Evolutionary conservation across 2,329 filamentous ascomycete genomes (phyloP).

Genomic region (Pyricularia pennisetigena): DNA sequence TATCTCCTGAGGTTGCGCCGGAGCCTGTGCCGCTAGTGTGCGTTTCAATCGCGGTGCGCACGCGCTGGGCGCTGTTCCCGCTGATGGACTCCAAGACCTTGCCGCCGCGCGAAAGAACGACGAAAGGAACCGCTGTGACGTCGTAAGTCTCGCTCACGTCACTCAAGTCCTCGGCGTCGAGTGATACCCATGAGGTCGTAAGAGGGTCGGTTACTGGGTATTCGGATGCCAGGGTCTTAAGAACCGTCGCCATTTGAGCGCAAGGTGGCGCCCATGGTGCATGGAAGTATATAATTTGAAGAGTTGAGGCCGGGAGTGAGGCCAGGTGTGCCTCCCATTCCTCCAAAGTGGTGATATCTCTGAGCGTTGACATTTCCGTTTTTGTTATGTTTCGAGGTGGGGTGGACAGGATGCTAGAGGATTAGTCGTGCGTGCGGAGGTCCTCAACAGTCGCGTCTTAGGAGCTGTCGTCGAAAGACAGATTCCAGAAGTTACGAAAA

Average conservation of each 20-base stretch:
- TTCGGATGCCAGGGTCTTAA: constrained; percentile 75
- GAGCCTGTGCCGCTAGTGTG: constrained; percentile 38
- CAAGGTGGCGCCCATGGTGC: constrained; percentile 95
- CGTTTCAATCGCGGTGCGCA: constrained; percentile 76
- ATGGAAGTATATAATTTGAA: constrained; percentile 88
- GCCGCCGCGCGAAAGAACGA: constrained; percentile 70
- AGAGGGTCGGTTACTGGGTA: constrained; percentile 62
- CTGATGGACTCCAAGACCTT: constrained; percentile 76
- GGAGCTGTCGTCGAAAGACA: neutral
- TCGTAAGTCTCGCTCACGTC: constrained; percentile 90
- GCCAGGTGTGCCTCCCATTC: constrained; percentile 63
- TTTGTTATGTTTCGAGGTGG: neutral
- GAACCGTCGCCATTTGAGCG: constrained; percentile 83
- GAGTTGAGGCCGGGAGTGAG: constrained; percentile 56
- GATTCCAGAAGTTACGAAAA: neutral
- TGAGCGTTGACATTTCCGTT: constrained; percentile 60
- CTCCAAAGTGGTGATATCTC: constrained; percentile 63
- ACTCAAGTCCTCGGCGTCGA: constrained; percentile 90
- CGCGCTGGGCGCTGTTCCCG: constrained; percentile 79
- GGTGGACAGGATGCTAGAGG: neutral
- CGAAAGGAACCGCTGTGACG: constrained; percentile 86
- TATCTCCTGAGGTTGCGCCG: constrained; percentile 22
- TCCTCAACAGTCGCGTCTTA: neutral
- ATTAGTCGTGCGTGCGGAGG: neutral
- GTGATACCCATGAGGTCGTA: constrained; percentile 70